A percentile compares a stretch with the other conserved stretches of the same genome.
These are phyloP conservation scores for Solanum lycopersicoides DNA, from an alignment of 257 asterid species.

Conservation along the genomic window DNA sequence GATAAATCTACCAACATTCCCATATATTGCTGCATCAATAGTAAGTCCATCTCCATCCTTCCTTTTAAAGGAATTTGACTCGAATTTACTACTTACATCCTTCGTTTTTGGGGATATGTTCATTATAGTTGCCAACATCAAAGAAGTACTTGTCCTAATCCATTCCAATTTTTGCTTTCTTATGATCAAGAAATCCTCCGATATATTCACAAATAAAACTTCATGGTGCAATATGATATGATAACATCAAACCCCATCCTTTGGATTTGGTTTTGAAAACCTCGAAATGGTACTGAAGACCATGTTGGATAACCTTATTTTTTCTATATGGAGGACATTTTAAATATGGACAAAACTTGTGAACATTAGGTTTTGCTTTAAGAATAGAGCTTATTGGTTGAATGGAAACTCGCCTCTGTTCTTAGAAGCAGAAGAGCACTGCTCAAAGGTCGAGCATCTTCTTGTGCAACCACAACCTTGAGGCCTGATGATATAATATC, in stretches of 20 bases:
- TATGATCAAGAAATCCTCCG: constrained; percentile 12
- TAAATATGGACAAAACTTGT: constrained; percentile 1
- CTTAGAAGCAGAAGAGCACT: no score
- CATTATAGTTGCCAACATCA: background rate
- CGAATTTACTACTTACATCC: background rate
- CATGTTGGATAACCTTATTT: no score
- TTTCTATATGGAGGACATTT: no score
- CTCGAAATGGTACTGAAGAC: constrained; percentile 13
- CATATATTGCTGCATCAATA: no score
- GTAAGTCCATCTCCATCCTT: no score
- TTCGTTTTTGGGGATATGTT: background rate
- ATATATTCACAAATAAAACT: constrained; percentile 40
- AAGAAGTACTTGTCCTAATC: constrained; percentile 4
- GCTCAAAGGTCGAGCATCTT: no score
- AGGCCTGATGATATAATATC: no score
- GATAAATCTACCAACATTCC: no score
- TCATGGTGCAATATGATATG: constrained; percentile 13
- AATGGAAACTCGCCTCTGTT: no score
- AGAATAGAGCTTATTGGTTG: no score
- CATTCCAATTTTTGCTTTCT: constrained; percentile 5
- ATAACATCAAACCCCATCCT: constrained; percentile 48
- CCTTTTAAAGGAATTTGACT: background rate
- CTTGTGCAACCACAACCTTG: no score
- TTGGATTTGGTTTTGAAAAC: constrained; percentile 21
- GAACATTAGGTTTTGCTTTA: no score